Evolutionary conservation across 2,329 filamentous ascomycete genomes (phyloP), one percentile per base, ranked within the genome.

Genomic region (Westerdykella aurantiaca): DNA sequence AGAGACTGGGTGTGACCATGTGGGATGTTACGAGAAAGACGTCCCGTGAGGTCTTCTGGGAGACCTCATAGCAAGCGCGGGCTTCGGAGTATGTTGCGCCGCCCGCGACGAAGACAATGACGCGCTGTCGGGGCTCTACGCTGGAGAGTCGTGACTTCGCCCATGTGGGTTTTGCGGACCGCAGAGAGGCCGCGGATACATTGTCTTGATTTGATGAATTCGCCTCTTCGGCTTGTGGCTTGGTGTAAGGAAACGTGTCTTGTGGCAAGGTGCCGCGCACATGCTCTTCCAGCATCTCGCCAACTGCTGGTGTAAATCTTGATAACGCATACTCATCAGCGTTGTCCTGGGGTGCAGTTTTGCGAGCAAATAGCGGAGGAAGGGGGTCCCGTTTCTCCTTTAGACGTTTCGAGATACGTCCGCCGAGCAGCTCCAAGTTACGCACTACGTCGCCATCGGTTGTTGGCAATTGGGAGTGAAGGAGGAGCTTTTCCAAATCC

Each of bases 151-250:
- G 83, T 9, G 86, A 84, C 42, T 88, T 87, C 2, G 93, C 93
- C 93, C 93, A 98, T 34, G 90, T 95, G 1, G 91, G 93, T 59
- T 95, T 94, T 13, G 89, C 89, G 9, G 88, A 87, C 45, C 93
- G 85, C 18, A 98, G 77, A 12, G 91, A 97, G 11, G 86, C 66
- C 1, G 70, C 67, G 1, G 69, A 60, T 5, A 75, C 72, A 37
- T 79, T 59, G 31, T 79, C 69, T 47, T 83, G 79, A 16, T 67
- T 61, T 9, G 75, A 72, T 39, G 79, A 55, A 34, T 77, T 69
- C 43, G 83, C 78, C 53, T 76, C 70, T 46, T 86, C 78, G 1
- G 86, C 69, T 46, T 87, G 71, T 21, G 72, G 72, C 49, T 74
- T 75, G 6, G 70, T 73, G 50, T 72, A 75, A 0, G 72, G 71